These are phyloP conservation scores for Suhomyces kilbournensis DNA, from an alignment of 805 yeast species.

Conservation along the genomic window DNA sequence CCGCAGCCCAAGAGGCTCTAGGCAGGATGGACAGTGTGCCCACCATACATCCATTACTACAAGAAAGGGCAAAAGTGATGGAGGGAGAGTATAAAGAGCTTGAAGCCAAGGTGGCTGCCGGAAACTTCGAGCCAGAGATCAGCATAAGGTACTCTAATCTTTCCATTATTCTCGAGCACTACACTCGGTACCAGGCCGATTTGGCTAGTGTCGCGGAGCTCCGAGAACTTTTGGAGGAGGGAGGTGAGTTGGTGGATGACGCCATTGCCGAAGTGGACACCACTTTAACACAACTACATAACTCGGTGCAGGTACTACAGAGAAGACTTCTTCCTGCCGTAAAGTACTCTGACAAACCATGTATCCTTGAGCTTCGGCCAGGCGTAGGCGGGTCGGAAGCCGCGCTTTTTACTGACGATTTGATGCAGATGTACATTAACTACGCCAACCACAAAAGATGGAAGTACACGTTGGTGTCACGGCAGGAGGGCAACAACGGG, in stretches of 20 bases:
- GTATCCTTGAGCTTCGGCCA: slow-evolving; percentile 83
- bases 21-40: slow-evolving; percentile 16
- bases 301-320: slow-evolving; percentile 47
- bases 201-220: slow-evolving; percentile 24
- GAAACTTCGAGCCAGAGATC: slow-evolving; percentile 33
- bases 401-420: slow-evolving; percentile 75
- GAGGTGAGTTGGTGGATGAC: slow-evolving; percentile 41
- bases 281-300: slow-evolving; percentile 43
- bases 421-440: slow-evolving; percentile 75
- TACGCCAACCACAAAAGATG: slow-evolving; percentile 66
- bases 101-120: slow-evolving; percentile 26
- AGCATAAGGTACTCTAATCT: slow-evolving; percentile 32
- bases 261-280: slow-evolving; percentile 59
- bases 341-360: slow-evolving; percentile 70
- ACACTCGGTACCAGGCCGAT: slow-evolving; percentile 24
- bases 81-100: slow-evolving; percentile 24
- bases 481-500: slow-evolving; percentile 57
- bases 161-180: slow-evolving; percentile 30
- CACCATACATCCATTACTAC: slow-evolving; percentile 37
- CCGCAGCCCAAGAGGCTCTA: neutral
- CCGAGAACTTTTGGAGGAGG: slow-evolving; percentile 22
- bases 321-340: slow-evolving; percentile 69
- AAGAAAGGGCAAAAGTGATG: slow-evolving; percentile 35
- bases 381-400: slow-evolving; percentile 98
- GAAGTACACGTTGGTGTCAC: slow-evolving; percentile 60